A percentile compares a stretch with the other conserved stretches of the same genome.
phyloP scores from a whole-genome alignment of 2,329 filamentous ascomycete species.

The Colletotrichum godetiae region DNA sequence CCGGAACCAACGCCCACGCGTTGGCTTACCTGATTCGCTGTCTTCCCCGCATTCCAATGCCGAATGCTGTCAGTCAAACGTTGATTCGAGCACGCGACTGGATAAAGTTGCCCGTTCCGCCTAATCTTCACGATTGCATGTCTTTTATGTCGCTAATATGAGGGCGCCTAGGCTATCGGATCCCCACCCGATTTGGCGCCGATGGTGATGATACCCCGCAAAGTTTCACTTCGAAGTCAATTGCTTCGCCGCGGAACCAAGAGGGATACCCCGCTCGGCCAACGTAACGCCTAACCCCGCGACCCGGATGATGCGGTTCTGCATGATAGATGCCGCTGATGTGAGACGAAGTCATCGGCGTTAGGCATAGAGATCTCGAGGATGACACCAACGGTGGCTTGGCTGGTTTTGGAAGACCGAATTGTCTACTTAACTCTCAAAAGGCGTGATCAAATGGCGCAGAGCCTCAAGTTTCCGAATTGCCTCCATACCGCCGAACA shows the following conservation, averaged over 20 bases:
- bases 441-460: neutral
- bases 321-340: too few relatives aligned
- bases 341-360: neutral
- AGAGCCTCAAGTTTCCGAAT: neutral
- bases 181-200: constrained; percentile 14
- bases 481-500: neutral
- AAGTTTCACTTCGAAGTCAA: constrained; percentile 2
- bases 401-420: neutral
- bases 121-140: constrained; percentile 7
- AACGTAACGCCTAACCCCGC: constrained; percentile 18
- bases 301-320: neutral
- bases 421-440: neutral
- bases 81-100: constrained; percentile 12
- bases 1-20: constrained; percentile 3
- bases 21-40: constrained; percentile 22
- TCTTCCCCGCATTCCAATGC: constrained; percentile 29
- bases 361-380: neutral
- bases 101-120: constrained; percentile 24
- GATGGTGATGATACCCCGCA: constrained; percentile 13
- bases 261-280: constrained; percentile 10
- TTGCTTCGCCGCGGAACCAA: constrained; percentile 11
- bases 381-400: neutral
- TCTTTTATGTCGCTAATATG: neutral
- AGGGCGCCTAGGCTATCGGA: constrained; percentile 14
- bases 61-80: neutral